These are phyloP conservation scores for Beauveria sp. DNA, from an alignment of 2,329 filamentous ascomycete species.

Conservation along the genomic window DNA sequence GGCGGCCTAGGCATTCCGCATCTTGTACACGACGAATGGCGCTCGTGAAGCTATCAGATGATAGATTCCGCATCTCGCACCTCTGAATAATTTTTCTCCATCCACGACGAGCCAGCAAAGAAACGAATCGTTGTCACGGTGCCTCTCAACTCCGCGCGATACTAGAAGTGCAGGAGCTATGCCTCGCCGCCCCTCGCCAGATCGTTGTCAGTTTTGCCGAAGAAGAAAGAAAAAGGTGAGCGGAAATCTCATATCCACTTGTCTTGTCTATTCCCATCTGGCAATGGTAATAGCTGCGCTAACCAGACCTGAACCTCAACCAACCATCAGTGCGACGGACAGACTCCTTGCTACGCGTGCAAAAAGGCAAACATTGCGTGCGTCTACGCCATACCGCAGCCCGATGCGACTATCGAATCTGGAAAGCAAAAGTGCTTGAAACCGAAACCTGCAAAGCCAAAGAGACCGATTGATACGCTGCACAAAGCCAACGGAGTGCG, in stretches of 20 bases:
- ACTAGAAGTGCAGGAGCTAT: not conserved
- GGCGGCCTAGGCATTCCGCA: too few species aligned
- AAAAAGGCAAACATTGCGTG: not conserved
- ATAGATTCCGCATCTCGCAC: too few species aligned
- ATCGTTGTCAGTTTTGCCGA: constrained; percentile 3
- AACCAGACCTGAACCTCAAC: not conserved
- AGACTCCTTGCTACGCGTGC: not conserved
- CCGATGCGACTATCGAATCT: not conserved
- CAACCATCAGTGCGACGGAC: not conserved
- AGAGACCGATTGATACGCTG: not conserved
- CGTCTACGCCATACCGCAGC: not conserved
- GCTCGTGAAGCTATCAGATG: too few species aligned
- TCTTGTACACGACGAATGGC: too few species aligned
- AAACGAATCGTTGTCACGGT: not conserved
- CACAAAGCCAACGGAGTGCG: not conserved
- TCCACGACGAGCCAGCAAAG: too few species aligned
- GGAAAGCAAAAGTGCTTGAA: not conserved
- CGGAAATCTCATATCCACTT: too few species aligned
- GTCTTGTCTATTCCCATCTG: too few species aligned
- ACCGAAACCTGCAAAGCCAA: not conserved
- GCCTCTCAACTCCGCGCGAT: not conserved
- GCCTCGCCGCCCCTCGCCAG: not conserved
- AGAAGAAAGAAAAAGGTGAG: not conserved
- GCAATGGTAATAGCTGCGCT: not conserved
- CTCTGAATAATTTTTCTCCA: too few species aligned